Percentiles rank a stretch among this genome's conserved stretches.
Evolutionary conservation across 768 basidiomycete species (phyloP).

Genomic region (Russula sp.): DNA sequence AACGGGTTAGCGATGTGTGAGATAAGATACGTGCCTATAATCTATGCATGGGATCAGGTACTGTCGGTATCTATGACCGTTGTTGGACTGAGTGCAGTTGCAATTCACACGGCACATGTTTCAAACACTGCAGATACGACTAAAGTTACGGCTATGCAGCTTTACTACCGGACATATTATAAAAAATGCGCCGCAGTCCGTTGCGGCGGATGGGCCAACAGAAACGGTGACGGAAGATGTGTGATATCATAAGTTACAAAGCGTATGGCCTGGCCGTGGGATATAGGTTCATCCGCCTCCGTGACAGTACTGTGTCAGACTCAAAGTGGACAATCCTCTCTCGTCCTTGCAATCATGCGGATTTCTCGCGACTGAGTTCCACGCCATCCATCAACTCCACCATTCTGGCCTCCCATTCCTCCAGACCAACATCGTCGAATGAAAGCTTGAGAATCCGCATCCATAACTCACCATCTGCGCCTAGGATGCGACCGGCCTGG

Average conservation of each 20-base stretch:
- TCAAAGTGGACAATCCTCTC: conserved; percentile 41
- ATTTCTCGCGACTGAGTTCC: conserved; percentile 62
- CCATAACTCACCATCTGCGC: conserved; percentile 45
- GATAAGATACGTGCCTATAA: background rate
- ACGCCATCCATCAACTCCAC: conserved; percentile 54
- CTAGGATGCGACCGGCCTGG: conserved; percentile 67
- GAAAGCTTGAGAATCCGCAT: conserved; percentile 9
- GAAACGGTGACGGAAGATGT: background rate
- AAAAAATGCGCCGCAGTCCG: background rate
- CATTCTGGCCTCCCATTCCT: conserved; percentile 55
- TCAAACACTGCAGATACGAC: too few species aligned
- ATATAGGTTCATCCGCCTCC: too few species aligned
- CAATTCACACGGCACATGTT: background rate
- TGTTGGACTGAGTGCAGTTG: background rate
- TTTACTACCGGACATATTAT: background rate
- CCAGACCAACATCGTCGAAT: conserved; percentile 8
- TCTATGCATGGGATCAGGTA: background rate
- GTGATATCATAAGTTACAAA: too few species aligned
- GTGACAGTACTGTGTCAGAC: too few species aligned
- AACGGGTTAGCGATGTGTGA: background rate
- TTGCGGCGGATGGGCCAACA: background rate
- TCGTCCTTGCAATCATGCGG: conserved; percentile 48
- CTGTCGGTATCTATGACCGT: background rate
- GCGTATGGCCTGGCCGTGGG: background rate
- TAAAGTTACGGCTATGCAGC: background rate